Evolutionary conservation across 352 stramenopile genomes (phyloP), one percentile per base, ranked within the genome.

Genomic region (Phytophthora pisi): DNA sequence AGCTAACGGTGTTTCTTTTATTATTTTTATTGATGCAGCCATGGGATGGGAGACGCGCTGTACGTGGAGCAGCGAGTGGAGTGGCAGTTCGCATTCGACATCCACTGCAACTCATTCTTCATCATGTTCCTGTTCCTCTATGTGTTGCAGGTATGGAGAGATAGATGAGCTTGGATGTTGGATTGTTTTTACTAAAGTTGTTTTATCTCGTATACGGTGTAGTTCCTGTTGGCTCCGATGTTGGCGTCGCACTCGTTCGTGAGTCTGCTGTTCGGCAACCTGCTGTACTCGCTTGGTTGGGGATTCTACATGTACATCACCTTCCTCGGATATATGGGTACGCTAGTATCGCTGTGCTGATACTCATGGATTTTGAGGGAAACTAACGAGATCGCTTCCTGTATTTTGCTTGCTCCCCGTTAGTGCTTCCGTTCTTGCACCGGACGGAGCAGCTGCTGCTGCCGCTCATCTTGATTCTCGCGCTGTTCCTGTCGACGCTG

Each of bases 101-200:
- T 99, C 69, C 98, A 99, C 82, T 99, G 96, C 88, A 99, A 99
- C 86, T 89, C 96, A 38, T 99, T 99, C 81, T 99, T 99, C 62
- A 91, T 97, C 51, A 73, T 98, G 30, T 98, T 99, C 69, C 81
- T 99, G 8, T 84, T 99, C 63, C 84, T 98, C 57, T 98, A 98
- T 85, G 89, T 98, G 75, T 75, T 95, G 6, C 84, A 97, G 77
- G 82, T 97, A 58, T 16, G 52, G 38, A 34, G 15, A 13, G 31
- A 30, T 30, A 38, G 31, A 38, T 38, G 4, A 38, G 26, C 11
- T 38, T 38, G 31, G 31, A 11, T 30, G 34, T 43, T 60, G 61
- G 28, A 69, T 68, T 9, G 51, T 65, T 56, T 55, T 65, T 47
- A 20, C 11, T 38, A 13, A 38, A 38, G 11, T 70, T 49, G 18